phyloP scores from a whole-genome alignment of 768 basidiomycete genomes.

The Candolleomyces eurysporus region DNA sequence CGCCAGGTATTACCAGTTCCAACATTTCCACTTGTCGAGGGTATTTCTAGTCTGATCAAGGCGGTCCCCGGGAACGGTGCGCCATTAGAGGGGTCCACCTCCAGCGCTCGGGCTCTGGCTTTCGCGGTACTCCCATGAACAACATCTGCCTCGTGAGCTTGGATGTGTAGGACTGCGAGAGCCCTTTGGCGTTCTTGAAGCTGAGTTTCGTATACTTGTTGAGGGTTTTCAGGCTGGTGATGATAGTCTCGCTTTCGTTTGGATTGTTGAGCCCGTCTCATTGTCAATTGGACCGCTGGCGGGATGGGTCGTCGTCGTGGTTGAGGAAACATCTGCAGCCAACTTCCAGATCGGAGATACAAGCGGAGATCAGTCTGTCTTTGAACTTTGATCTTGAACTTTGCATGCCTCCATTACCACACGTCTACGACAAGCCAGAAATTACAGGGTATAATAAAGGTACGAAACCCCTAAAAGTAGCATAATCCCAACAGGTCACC shows the following conservation, averaged over 20 bases:
- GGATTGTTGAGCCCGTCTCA: background rate
- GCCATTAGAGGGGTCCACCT: constrained; percentile 22
- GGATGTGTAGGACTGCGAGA: constrained; percentile 40
- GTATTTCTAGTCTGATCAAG: constrained; percentile 23
- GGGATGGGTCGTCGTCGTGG: background rate
- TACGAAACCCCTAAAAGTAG: no score
- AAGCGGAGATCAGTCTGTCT: no score
- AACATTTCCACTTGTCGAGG: constrained; percentile 5
- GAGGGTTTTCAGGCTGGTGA: background rate
- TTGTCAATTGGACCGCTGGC: background rate
- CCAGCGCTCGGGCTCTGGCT: constrained; percentile 36
- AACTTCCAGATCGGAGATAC: no score
- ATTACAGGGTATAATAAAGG: no score
- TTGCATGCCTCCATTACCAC: no score
- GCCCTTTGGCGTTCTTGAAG: background rate
- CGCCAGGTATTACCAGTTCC: constrained; percentile 7
- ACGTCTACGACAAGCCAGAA: no score
- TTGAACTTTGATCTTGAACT: no score
- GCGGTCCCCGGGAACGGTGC: constrained; percentile 18
- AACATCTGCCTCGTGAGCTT: constrained; percentile 78
- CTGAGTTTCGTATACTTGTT: background rate
- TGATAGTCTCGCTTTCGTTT: background rate
- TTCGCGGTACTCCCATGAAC: constrained; percentile 49
- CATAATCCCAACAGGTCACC: no score
- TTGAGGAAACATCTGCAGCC: no score